phyloP scores from a whole-genome alignment of 805 yeast genomes.

The Wickerhamiella azyma region DNA sequence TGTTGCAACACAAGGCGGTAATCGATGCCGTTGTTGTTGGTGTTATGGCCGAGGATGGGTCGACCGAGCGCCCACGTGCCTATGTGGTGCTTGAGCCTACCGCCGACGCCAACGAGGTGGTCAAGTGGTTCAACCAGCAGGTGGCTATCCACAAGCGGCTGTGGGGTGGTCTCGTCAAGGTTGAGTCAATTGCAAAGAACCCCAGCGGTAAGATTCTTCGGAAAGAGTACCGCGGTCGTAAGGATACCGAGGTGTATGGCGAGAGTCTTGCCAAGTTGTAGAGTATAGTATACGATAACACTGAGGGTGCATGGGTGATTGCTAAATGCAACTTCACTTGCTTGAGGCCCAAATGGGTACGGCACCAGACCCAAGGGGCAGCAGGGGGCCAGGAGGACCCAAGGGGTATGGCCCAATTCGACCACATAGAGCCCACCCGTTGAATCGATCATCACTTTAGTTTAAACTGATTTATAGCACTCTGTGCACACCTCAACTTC shows the following conservation, averaged over 20 bases:
- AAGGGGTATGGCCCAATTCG: too few relatives aligned
- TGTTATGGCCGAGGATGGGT: slow-evolving; percentile 50
- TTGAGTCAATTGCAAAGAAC: slow-evolving; percentile 81
- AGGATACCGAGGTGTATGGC: slow-evolving; percentile 16
- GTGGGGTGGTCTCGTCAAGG: slow-evolving; percentile 43
- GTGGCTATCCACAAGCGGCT: slow-evolving; percentile 28
- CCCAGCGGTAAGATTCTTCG: slow-evolving; percentile 92
- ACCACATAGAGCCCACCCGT: too few relatives aligned
- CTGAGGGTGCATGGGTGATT: too few relatives aligned
- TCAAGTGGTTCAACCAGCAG: slow-evolving; percentile 25
- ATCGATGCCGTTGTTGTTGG: slow-evolving; percentile 88
- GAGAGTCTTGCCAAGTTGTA: slow-evolving; percentile 13
- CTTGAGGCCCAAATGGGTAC: too few relatives aligned
- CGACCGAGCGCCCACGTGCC: slow-evolving; percentile 49
- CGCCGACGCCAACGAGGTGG: slow-evolving; percentile 18
- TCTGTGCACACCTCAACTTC: too few relatives aligned
- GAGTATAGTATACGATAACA: too few relatives aligned
- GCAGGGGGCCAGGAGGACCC: too few relatives aligned
- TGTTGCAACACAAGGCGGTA: slow-evolving; percentile 61
- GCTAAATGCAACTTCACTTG: too few relatives aligned
- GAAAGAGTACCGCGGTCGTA: slow-evolving; percentile 60
- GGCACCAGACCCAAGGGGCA: too few relatives aligned
- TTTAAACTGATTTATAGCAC: too few relatives aligned
- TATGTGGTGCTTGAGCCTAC: slow-evolving; percentile 21
- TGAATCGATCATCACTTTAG: too few relatives aligned